These are phyloP conservation scores for Oxyria digyna DNA, from an alignment of 148 eudicot species.

Conservation along the genomic window DNA sequence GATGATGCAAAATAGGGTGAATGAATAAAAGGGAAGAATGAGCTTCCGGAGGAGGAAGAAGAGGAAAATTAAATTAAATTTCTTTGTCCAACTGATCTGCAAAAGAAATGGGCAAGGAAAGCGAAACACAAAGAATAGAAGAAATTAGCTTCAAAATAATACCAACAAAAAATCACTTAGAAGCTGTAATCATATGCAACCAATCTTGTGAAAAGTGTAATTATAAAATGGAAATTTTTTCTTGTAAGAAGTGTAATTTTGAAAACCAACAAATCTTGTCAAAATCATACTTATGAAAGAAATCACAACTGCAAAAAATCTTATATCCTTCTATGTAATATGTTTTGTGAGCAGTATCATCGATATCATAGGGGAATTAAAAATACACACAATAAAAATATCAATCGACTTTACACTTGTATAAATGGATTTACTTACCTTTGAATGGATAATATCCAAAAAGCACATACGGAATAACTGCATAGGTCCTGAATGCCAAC, in stretches of 20 bases:
- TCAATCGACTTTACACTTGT: background rate
- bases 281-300: no score
- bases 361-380: background rate
- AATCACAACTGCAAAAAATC: background rate
- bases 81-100: slow-evolving; percentile 77
- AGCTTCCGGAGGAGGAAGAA: slow-evolving; percentile 90
- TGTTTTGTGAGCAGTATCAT: background rate
- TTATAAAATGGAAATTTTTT: no score
- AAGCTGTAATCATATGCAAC: background rate
- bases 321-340: background rate
- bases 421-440: slow-evolving; percentile 31
- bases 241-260: background rate
- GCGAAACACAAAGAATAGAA: background rate
- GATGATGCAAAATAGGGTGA: slow-evolving; percentile 88
- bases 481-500: slow-evolving; percentile 99
- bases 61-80: slow-evolving; percentile 63
- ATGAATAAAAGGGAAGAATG: slow-evolving; percentile 81
- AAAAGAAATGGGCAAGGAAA: slow-evolving; percentile 15
- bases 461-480: slow-evolving; percentile 90
- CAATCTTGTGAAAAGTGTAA: no score
- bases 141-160: background rate
- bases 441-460: slow-evolving; percentile 61
- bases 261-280: background rate
- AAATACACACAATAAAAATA: slow-evolving; percentile 3
- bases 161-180: no score